Evolutionary conservation across 2,329 filamentous ascomycete species (phyloP).

Genomic region (Coleophoma cylindrospora): DNA sequence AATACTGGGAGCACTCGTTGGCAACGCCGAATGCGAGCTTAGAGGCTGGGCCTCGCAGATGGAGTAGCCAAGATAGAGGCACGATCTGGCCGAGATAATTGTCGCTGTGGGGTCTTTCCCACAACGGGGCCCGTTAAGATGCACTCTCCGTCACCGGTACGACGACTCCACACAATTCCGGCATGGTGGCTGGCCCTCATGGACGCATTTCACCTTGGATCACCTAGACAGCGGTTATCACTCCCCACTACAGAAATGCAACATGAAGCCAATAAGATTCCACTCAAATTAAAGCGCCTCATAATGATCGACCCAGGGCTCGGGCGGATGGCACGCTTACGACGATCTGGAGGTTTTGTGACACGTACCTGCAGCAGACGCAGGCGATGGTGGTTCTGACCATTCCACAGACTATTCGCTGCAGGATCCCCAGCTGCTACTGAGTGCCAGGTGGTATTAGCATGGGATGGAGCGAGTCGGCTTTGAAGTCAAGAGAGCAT

Average conservation of each 20-base stretch:
- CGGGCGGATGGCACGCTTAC: too few relatives aligned
- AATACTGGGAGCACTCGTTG: background rate
- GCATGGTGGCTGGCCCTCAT: constrained; percentile 16
- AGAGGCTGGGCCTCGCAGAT: background rate
- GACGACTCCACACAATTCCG: constrained; percentile 13
- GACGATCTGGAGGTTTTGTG: background rate
- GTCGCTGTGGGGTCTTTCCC: background rate
- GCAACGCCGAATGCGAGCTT: background rate
- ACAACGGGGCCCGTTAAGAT: constrained; percentile 8
- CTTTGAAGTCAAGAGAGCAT: background rate
- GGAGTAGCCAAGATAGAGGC: background rate
- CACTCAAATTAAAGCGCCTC: too few relatives aligned
- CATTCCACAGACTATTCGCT: background rate
- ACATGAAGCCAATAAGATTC: too few relatives aligned
- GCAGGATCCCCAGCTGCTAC: background rate
- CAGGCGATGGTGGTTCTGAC: constrained; percentile 4
- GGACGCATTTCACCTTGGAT: constrained; percentile 20
- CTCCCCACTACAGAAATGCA: background rate
- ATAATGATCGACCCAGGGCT: too few relatives aligned
- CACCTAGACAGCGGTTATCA: constrained; percentile 4
- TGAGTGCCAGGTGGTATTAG: background rate
- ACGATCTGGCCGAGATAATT: background rate
- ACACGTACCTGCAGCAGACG: constrained; percentile 3
- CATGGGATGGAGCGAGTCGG: background rate
- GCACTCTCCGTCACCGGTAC: constrained; percentile 6